A percentile compares a stretch with the other conserved stretches of the same genome.
Conservation (phyloP, 208 protist species). For the Trypanosoma congolense region DNA sequence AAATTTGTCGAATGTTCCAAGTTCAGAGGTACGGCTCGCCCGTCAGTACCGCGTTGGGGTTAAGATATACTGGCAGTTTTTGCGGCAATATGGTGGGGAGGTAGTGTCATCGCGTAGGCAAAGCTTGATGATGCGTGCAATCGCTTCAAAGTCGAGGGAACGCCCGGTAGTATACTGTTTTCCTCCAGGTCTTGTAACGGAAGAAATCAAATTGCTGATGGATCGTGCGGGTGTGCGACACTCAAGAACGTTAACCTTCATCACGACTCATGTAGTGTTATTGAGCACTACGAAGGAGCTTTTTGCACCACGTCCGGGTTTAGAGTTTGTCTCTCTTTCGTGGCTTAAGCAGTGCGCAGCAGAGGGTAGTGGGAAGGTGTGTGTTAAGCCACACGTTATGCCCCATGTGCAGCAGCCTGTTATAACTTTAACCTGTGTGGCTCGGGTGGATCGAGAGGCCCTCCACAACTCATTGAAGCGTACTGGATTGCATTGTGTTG, state of each 20-base stretch:
- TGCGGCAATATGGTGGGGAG: slow-evolving; percentile 1
- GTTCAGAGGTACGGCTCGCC: slow-evolving; percentile 16
- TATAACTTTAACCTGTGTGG: slow-evolving; percentile 46
- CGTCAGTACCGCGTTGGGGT: slow-evolving; percentile 11
- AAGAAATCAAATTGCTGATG: slow-evolving; percentile 6
- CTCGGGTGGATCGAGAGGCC: slow-evolving; percentile 23
- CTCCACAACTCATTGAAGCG: slow-evolving; percentile 24
- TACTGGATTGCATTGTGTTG: slow-evolving; percentile 23
- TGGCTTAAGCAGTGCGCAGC: slow-evolving; percentile 43
- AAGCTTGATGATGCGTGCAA: not conserved
- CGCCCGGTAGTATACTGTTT: slow-evolving; percentile 13
- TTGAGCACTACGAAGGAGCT: slow-evolving; percentile 10
- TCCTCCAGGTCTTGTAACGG: slow-evolving; percentile 12
- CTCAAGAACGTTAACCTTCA: slow-evolving; percentile 8
- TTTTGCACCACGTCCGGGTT: slow-evolving; percentile 43
- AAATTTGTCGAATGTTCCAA: not conserved
- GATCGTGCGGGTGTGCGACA: not conserved
- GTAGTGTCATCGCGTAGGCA: not conserved
- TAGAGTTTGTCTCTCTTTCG: slow-evolving; percentile 53
- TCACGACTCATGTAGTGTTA: slow-evolving; percentile 53
- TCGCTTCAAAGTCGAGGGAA: not conserved
- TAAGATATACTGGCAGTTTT: slow-evolving; percentile 10
- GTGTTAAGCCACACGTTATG: slow-evolving; percentile 35
- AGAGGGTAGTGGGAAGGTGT: slow-evolving; percentile 24
- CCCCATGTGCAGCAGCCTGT: slow-evolving; percentile 29